Conservation (phyloP, 1,284 basidiomycete genomes). For the Wolfiporia cocos region DNA sequence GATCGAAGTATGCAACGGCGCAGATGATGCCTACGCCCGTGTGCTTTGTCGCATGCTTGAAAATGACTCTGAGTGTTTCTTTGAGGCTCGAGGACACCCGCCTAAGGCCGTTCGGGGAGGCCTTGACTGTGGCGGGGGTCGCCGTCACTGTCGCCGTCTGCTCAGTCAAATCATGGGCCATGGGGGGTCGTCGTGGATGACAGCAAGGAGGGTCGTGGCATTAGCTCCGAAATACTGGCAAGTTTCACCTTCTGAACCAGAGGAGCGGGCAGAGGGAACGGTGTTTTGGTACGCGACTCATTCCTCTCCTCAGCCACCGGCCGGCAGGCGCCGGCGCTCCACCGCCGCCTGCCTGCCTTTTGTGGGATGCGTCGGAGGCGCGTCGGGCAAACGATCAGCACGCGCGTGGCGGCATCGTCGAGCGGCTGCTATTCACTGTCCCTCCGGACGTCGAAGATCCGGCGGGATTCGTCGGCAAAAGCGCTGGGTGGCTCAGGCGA, state of each 20-base stretch:
- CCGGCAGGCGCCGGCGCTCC: constrained; percentile 10
- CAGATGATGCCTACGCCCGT: constrained; percentile 45
- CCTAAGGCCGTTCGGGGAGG: background rate
- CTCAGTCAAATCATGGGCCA: background rate
- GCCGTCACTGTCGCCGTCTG: background rate
- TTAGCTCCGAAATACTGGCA: background rate
- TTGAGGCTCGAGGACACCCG: background rate
- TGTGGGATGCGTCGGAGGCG: background rate
- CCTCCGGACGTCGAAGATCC: background rate
- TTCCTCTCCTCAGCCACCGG: constrained; percentile 8
- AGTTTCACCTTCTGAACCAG: constrained; percentile 11
- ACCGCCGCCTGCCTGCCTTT: background rate
- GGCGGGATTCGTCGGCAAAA: background rate
- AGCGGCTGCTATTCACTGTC: too few species aligned
- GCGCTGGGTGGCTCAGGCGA: background rate
- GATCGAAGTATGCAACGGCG: constrained; percentile 50
- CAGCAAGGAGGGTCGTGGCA: constrained; percentile 4
- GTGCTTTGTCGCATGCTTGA: constrained; percentile 37
- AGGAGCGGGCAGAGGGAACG: constrained; percentile 16
- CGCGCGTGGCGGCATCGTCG: too few species aligned
- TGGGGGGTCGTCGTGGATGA: constrained; percentile 1
- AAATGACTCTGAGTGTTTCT: constrained; percentile 13
- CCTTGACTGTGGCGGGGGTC: background rate
- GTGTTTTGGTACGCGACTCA: constrained; percentile 12
- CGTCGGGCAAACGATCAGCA: background rate